Base-by-base conservation (phyloP, 306 rosid species). In the Vachellia collinsii region DNA sequence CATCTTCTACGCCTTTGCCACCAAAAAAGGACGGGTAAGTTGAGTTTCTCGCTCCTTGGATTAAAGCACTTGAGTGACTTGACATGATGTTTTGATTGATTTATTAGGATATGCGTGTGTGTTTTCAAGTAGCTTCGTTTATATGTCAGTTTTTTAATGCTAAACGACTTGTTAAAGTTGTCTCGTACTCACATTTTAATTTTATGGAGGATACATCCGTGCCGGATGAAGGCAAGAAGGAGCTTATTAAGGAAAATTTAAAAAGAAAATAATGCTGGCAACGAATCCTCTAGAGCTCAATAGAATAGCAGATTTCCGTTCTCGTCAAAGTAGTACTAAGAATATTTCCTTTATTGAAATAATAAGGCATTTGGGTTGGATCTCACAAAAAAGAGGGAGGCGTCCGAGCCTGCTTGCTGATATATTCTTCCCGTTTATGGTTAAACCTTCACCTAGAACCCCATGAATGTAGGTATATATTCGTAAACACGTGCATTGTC, bases 1-100 rank as follows among this genome's bases (percentile, higher is more conserved):
- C 79, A 85, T 92, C 8, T 94, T 83, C 80, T 80, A 50, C 11
- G 0, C 5, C 38, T 92, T 76, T 59, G 83, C 90, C 54, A 47
- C 75, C 11, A 23, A 16, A 11, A 74, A 85, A 54, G 93, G 91
- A 85, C 78, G 90, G 86, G 97, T 68, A 68, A 4, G 14, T 42
- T 20, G 65, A 7, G 53, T 7, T 48, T 48, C 39, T 1, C 44
- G 47, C 23, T 20, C 36, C 17, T 42, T 43, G 0, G 41, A 66
- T 39, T 61, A 61, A 61, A 12, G 19, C 39, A 25, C 37, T 22
- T 59, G 37, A 47, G 3, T 47, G 53, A 12, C 17, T 5, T 43
- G 47, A 47, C 10, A 16, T 50, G 7, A 50, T 50, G 4, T 14
- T 50, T 50, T 50, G 56, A 13, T 50, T 50, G n/a, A 4, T 16